Percentiles rank a stretch among this genome's conserved stretches.
phyloP scores from a whole-genome alignment of 2,329 filamentous ascomycete species.

The Venturia aucupariae region DNA sequence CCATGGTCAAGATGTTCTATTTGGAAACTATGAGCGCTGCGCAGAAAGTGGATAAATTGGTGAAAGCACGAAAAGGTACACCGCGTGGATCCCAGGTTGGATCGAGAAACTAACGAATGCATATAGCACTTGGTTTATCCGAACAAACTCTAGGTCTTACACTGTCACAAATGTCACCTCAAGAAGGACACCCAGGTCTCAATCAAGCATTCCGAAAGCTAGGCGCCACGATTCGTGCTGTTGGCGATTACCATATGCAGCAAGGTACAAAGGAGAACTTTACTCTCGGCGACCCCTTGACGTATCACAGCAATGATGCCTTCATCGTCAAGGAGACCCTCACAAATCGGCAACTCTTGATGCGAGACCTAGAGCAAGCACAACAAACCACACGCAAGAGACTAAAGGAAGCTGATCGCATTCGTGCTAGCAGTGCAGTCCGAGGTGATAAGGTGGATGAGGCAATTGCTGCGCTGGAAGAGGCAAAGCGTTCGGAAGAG shows the following conservation, averaged over 20 bases:
- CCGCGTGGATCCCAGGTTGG: slow-evolving; percentile 22
- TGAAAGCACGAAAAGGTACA: slow-evolving; percentile 83
- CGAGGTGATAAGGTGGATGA: slow-evolving; percentile 95
- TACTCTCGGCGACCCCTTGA: slow-evolving; percentile 84
- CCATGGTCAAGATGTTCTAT: slow-evolving; percentile 91
- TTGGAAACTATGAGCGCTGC: slow-evolving; percentile 92
- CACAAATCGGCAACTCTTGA: slow-evolving; percentile 92
- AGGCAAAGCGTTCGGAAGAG: slow-evolving; percentile 72
- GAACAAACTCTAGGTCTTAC: slow-evolving; percentile 93
- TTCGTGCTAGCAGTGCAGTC: slow-evolving; percentile 80
- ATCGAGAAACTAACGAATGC: slow-evolving; percentile 15
- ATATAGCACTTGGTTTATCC: slow-evolving; percentile 71
- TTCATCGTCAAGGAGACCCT: slow-evolving; percentile 98
- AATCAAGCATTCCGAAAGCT: slow-evolving; percentile 89
- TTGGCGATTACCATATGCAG: slow-evolving; percentile 90
- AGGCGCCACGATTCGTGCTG: slow-evolving; percentile 84
- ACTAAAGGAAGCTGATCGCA: slow-evolving; percentile 74
- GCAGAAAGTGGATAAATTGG: slow-evolving; percentile 90
- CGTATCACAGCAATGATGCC: slow-evolving; percentile 90
- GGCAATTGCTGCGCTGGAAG: slow-evolving; percentile 82
- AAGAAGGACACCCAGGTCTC: slow-evolving; percentile 83
- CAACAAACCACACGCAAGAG: slow-evolving; percentile 78
- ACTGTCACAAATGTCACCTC: slow-evolving; percentile 73
- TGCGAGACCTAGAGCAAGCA: slow-evolving; percentile 85
- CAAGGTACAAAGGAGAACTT: slow-evolving; percentile 96